These are phyloP conservation scores for Moelleriella libera DNA, from an alignment of 2,329 filamentous ascomycete species.

Conservation along the genomic window DNA sequence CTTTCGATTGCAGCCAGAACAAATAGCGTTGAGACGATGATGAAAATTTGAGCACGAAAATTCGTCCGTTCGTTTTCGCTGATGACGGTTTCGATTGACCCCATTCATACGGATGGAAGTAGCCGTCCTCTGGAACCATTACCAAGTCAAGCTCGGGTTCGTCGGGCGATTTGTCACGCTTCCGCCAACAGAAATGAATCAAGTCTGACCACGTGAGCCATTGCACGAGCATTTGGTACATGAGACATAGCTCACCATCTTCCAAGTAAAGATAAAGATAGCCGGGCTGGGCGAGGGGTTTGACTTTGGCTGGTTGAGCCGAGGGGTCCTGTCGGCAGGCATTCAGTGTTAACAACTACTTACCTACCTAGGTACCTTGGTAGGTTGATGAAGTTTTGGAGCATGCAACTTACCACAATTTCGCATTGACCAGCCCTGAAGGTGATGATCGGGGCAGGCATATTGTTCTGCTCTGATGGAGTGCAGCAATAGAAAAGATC, in stretches of 20 bases:
- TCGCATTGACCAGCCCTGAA: constrained; percentile 94
- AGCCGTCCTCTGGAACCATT: constrained; percentile 83
- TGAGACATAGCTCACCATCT: constrained; percentile 46
- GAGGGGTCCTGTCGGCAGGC: constrained; percentile 1
- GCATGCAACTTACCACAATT: constrained; percentile 48
- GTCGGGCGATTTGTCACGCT: constrained; percentile 55
- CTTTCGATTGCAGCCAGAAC: constrained; percentile 93
- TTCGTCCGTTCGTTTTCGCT: constrained; percentile 66
- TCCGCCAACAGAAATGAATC: constrained; percentile 94
- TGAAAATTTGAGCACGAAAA: constrained; percentile 86
- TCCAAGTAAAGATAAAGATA: constrained; percentile 89
- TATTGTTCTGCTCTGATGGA: constrained; percentile 20
- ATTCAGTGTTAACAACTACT: not conserved
- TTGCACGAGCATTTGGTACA: not conserved
- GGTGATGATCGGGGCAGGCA: constrained; percentile 86
- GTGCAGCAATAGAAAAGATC: not conserved
- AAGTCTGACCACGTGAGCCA: constrained; percentile 45
- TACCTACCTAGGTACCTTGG: constrained; percentile 6
- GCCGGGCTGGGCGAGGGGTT: constrained; percentile 57
- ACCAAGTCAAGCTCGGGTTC: constrained; percentile 76
- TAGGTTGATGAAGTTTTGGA: constrained; percentile 2
- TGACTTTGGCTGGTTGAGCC: constrained; percentile 49
- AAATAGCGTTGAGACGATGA: constrained; percentile 84
- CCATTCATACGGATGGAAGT: constrained; percentile 68
- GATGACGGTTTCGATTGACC: constrained; percentile 37